A percentile compares a stretch with the other conserved stretches of the same genome.
These are phyloP conservation scores for Tulasnella sp. DNA, from an alignment of 768 basidiomycete species.

Conservation along the genomic window DNA sequence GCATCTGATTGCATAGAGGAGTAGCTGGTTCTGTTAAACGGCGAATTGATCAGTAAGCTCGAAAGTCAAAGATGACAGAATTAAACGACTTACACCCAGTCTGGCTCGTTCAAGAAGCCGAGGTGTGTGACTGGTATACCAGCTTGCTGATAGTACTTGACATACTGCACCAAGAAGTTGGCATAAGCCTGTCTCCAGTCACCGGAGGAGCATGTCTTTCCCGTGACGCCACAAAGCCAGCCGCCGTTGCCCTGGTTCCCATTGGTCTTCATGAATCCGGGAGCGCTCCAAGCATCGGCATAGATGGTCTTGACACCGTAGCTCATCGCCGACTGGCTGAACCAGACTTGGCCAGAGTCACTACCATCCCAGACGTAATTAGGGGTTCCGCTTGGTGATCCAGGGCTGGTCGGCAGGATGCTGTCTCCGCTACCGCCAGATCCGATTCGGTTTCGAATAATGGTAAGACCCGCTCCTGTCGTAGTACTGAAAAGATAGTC, in stretches of 20 bases:
- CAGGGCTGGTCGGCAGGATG: not conserved
- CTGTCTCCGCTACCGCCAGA: conserved; percentile 9
- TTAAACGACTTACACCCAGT: conserved; percentile 17
- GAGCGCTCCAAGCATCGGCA: conserved; percentile 36
- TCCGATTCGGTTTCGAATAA: conserved; percentile 33
- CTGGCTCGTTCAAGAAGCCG: conserved; percentile 35
- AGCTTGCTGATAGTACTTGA: conserved; percentile 30
- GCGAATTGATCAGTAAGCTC: not conserved
- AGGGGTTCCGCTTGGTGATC: not conserved
- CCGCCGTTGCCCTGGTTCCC: conserved; percentile 33
- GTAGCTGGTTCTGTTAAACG: conserved; percentile 17
- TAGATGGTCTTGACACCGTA: conserved; percentile 32
- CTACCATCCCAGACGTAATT: conserved; percentile 21
- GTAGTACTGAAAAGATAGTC: conserved; percentile 33
- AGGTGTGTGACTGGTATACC: conserved; percentile 27
- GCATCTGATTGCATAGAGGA: conserved; percentile 1
- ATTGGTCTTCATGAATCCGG: conserved; percentile 36
- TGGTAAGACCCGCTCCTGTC: conserved; percentile 27
- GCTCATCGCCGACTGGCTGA: conserved; percentile 28
- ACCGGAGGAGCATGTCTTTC: conserved; percentile 33
- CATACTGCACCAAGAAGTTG: conserved; percentile 36
- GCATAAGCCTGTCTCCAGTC: conserved; percentile 36
- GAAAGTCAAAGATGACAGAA: not conserved
- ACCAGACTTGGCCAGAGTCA: conserved; percentile 32
- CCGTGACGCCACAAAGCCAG: conserved; percentile 32